A percentile compares a stretch with the other conserved stretches of the same genome.
phyloP scores from a whole-genome alignment of 129 eudicot species.

The Flaveria brownii region DNA sequence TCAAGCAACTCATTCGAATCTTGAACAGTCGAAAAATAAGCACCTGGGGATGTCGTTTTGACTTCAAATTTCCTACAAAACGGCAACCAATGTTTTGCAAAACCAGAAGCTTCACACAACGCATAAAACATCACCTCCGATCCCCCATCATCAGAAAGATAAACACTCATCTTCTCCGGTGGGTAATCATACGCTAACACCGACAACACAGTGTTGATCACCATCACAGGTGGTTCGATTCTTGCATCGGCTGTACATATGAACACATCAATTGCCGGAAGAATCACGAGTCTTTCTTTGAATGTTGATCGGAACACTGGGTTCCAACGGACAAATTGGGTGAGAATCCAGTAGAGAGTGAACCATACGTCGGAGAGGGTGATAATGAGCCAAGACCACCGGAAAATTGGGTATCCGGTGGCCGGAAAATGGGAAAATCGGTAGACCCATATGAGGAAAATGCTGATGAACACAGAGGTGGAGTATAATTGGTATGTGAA shows the following conservation, averaged over 20 bases:
- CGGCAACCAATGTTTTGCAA: constrained; percentile 54
- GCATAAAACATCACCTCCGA: constrained; percentile 39
- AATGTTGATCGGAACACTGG: constrained; percentile 11
- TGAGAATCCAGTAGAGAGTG: constrained; percentile 26
- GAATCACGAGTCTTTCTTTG: background rate
- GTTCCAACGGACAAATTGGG: constrained; percentile 33
- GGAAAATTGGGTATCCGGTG: background rate
- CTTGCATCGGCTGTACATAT: constrained; percentile 76
- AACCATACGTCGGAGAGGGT: constrained; percentile 10
- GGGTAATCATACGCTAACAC: constrained; percentile 63
- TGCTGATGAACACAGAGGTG: constrained; percentile 9
- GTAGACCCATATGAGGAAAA: constrained; percentile 1
- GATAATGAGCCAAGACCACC: constrained; percentile 20
- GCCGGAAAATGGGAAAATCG: constrained; percentile 24
- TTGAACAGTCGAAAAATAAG: background rate
- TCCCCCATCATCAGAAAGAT: constrained; percentile 62
- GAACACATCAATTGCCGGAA: constrained; percentile 60
- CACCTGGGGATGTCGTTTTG: background rate
- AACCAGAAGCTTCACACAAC: constrained; percentile 51
- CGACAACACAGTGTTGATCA: constrained; percentile 64
- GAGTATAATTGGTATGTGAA: constrained; percentile 15
- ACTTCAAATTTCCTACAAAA: constrained; percentile 34
- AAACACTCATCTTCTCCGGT: constrained; percentile 44
- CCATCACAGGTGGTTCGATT: constrained; percentile 68
- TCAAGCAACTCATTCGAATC: background rate